A percentile compares a stretch with the other conserved stretches of the same genome.
These are phyloP conservation scores for Boletales sp. DNA, from an alignment of 768 basidiomycete genomes.

Conservation along the genomic window DNA sequence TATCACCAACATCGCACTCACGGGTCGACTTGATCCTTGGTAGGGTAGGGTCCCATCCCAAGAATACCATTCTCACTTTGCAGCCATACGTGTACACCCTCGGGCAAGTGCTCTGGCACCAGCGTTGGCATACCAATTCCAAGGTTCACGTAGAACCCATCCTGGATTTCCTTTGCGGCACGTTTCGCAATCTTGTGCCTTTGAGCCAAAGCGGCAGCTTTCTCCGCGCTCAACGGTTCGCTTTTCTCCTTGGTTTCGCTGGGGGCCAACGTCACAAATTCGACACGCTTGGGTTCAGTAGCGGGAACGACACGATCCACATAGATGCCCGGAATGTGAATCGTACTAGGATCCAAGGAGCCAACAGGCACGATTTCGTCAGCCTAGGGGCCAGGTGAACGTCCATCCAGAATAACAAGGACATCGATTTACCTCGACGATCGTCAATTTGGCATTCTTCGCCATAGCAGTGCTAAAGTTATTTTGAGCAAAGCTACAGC, in stretches of 20 bases:
- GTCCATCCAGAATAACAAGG: slow-evolving; percentile 2
- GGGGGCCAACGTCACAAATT: slow-evolving; percentile 67
- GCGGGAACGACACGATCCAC: slow-evolving; percentile 86
- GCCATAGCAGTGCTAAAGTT: slow-evolving; percentile 90
- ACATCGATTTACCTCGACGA: slow-evolving; percentile 66
- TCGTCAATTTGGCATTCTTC: slow-evolving; percentile 82
- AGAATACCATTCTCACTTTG: slow-evolving; percentile 91
- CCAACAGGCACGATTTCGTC: slow-evolving; percentile 88
- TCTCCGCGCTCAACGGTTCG: slow-evolving; percentile 41
- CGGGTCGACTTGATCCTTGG: slow-evolving; percentile 76
- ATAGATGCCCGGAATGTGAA: slow-evolving; percentile 84
- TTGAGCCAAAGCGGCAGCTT: slow-evolving; percentile 49
- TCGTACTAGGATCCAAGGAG: slow-evolving; percentile 71
- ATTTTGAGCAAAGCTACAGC: slow-evolving; percentile 71
- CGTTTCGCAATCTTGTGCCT: slow-evolving; percentile 79
- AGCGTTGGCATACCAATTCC: slow-evolving; percentile 92
- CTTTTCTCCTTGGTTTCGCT: slow-evolving; percentile 30
- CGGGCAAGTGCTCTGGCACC: slow-evolving; percentile 73
- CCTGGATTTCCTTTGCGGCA: slow-evolving; percentile 84
- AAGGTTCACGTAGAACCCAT: slow-evolving; percentile 85
- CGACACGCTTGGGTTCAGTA: slow-evolving; percentile 73
- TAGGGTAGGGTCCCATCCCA: slow-evolving; percentile 90
- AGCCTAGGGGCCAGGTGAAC: slow-evolving; percentile 46
- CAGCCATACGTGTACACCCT: slow-evolving; percentile 78
- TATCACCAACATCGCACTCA: slow-evolving; percentile 37